A percentile compares a stretch with the other conserved stretches of the same genome.
Conservation (phyloP, 805 yeast genomes). For the Wickerhamomyces chambardii region DNA sequence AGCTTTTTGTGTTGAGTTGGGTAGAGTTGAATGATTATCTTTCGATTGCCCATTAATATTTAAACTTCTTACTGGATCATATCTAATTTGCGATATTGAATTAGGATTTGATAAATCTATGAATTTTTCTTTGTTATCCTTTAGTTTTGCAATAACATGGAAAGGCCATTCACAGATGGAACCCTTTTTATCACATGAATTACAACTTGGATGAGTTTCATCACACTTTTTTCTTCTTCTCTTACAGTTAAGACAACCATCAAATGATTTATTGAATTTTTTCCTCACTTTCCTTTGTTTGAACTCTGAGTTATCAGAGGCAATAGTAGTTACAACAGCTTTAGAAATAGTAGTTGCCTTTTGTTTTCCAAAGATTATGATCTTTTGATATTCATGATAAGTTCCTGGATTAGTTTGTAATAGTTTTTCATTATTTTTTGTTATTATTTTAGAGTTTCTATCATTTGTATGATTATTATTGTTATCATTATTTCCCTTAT, state of each 20-base stretch:
- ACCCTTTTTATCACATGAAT: constrained; percentile 5
- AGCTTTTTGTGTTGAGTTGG: no score
- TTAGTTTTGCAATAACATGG: constrained; percentile 3
- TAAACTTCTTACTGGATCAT: no score
- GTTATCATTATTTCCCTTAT: no score
- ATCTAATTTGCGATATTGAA: no score
- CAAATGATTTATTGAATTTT: constrained; percentile 10
- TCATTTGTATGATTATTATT: no score
- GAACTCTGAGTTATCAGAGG: neutral
- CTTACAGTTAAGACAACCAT: constrained; percentile 16
- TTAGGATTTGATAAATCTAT: no score
- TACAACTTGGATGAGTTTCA: constrained; percentile 14
- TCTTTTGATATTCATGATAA: constrained; percentile 15
- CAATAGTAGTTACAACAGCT: constrained; percentile 4
- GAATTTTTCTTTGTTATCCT: no score
- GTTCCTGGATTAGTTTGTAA: neutral
- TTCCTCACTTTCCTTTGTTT: constrained; percentile 4
- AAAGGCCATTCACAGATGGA: constrained; percentile 13
- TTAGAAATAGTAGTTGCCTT: no score
- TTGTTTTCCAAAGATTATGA: neutral
- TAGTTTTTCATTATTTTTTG: no score
- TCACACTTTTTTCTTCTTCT: constrained; percentile 17
- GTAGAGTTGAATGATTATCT: no score
- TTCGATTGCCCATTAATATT: no score
- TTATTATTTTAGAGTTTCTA: no score